Evolutionary conservation across 2,329 filamentous ascomycete genomes (phyloP).

Genomic region (Colletotrichum eremochloae): DNA sequence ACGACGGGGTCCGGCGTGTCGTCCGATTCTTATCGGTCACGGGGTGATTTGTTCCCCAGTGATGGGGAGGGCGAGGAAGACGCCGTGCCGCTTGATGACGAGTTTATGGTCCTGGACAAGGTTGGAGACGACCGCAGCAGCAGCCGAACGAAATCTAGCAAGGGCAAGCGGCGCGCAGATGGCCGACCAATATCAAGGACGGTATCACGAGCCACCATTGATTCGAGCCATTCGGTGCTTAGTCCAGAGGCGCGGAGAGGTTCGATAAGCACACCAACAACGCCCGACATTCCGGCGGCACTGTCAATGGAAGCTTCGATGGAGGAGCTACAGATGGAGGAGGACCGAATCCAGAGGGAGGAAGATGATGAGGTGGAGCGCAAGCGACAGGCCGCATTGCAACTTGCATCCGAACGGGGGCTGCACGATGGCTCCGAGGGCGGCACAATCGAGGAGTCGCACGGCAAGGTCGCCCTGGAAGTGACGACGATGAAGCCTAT

Average conservation of each 20-base stretch:
- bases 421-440: conserved; percentile 54
- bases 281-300: conserved; percentile 54
- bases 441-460: conserved; percentile 50
- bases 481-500: conserved; percentile 35
- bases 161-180: conserved; percentile 66
- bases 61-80: conserved; percentile 90
- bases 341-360: conserved; percentile 63
- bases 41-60: conserved; percentile 91
- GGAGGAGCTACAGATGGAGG: conserved; percentile 66
- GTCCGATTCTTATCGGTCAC: conserved; percentile 86
- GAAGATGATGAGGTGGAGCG: conserved; percentile 67
- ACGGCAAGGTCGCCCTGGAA: conserved; percentile 47
- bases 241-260: conserved; percentile 39
- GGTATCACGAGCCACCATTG: conserved; percentile 70
- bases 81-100: conserved; percentile 91
- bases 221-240: conserved; percentile 55
- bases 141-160: conserved; percentile 65
- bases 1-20: conserved; percentile 86
- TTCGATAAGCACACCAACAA: conserved; percentile 47
- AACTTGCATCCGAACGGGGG: conserved; percentile 64
- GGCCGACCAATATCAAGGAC: conserved; percentile 61
- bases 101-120: conserved; percentile 87
- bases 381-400: conserved; percentile 65
- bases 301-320: conserved; percentile 66
- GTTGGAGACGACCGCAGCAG: conserved; percentile 82